phyloP scores from a whole-genome alignment of 495 filamentous ascomycete species.

The Penicillium canariense region DNA sequence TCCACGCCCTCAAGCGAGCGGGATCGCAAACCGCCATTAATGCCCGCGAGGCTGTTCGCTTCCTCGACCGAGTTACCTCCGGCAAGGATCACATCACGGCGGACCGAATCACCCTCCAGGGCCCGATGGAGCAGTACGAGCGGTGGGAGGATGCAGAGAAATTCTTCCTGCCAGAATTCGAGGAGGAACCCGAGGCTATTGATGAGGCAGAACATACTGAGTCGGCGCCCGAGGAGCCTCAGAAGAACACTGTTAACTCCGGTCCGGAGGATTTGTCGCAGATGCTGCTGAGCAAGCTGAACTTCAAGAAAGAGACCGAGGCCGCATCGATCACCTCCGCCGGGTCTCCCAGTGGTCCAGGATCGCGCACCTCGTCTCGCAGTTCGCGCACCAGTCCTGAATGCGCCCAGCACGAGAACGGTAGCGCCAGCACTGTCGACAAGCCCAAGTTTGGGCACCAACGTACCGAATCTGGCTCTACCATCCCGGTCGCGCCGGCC shows the following conservation, averaged over 20 bases:
- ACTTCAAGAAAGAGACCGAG: constrained; percentile 49
- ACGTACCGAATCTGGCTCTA: constrained; percentile 37
- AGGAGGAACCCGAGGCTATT: constrained; percentile 39
- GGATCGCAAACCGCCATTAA: constrained; percentile 56
- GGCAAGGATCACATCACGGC: constrained; percentile 49
- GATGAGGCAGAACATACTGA: constrained; percentile 19
- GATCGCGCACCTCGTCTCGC: constrained; percentile 48
- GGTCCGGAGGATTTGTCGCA: constrained; percentile 44
- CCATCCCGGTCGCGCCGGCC: constrained; percentile 40
- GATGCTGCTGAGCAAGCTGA: constrained; percentile 52
- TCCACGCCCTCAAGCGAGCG: constrained; percentile 56
- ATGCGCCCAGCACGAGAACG: constrained; percentile 38
- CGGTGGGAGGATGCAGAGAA: constrained; percentile 63
- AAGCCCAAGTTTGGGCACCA: constrained; percentile 31
- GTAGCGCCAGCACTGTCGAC: constrained; percentile 20
- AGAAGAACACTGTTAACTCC: constrained; percentile 11
- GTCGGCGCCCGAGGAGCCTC: constrained; percentile 17
- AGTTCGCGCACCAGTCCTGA: constrained; percentile 51
- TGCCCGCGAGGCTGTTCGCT: constrained; percentile 61
- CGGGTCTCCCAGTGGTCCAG: constrained; percentile 44
- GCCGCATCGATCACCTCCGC: constrained; percentile 49
- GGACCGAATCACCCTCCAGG: constrained; percentile 51
- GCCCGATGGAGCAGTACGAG: constrained; percentile 56
- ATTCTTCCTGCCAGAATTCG: constrained; percentile 55
- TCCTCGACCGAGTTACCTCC: constrained; percentile 62